Evolutionary conservation across 2,329 filamentous ascomycete genomes (phyloP), one percentile per base, ranked within the genome.

Genomic region (Ustilaginoidea virens): DNA sequence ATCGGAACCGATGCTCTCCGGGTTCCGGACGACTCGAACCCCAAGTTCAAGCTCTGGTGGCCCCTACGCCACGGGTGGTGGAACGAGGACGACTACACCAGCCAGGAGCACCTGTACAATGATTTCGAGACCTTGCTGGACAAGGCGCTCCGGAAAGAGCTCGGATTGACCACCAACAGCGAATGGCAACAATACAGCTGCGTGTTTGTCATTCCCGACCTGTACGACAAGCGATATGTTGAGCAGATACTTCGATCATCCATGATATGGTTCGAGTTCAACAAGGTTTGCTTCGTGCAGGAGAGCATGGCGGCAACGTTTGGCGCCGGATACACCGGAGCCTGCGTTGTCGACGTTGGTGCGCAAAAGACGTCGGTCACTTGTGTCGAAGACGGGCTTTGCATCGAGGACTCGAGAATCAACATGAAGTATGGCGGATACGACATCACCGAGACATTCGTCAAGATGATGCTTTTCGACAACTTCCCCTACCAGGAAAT

Each of bases 381-480:
- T 36, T 98, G 90, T 41, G 86, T 98, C 8, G 90, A 98, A 44
- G 90, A 98, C 51, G 90, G 90, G 2, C 79, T 98, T 55, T 85
- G 82, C 46, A 69, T 93, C 16, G 90, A 96, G 38, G 87, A 94
- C 47, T 98, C 90, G 11, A 74, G 90, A 11, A 72, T 98, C 48
- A 96, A 96, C 49, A 60, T 98, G 39, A 96, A 98, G 51, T 92
- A 79, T 44, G 90, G 90, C 28, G 90, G 90, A 1, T 75, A 69
- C 43, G 90, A 98, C 51, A 80, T 96, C 21, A 96, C 90, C 0
- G 83, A 93, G 43, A 80, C 82, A 0, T 94, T 98, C 45, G 68
- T 93, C 49, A 93, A 90, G 56, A 96, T 96, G 87, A 85, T 96
- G 79, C 70, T 98, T 3, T 85, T 80, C 53, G 86, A 94, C 50